Evolutionary conservation across 2,329 filamentous ascomycete genomes (phyloP).

Genomic region (Pseudopyricularia cyperi): DNA sequence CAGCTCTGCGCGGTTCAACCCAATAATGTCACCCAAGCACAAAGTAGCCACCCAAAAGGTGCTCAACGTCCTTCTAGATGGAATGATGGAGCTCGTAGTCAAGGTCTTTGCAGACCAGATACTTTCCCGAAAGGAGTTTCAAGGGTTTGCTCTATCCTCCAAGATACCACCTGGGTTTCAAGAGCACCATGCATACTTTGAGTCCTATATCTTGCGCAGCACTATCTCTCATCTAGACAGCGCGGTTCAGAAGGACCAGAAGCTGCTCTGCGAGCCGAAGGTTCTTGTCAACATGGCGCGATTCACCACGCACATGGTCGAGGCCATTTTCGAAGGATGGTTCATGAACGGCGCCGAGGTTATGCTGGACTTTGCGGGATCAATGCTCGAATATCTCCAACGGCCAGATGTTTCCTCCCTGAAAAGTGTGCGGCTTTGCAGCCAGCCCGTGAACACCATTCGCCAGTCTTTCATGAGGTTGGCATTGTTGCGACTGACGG

Average conservation of each 20-base stretch:
- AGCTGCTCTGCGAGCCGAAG: slow-evolving; percentile 61
- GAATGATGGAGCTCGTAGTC: slow-evolving; percentile 64
- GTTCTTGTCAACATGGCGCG: slow-evolving; percentile 78
- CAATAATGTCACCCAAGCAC: slow-evolving; percentile 46
- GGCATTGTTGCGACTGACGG: slow-evolving; percentile 69
- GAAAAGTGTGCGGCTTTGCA: slow-evolving; percentile 87
- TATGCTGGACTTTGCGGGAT: slow-evolving; percentile 75
- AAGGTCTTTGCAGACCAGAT: slow-evolving; percentile 78
- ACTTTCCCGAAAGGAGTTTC: slow-evolving; percentile 76
- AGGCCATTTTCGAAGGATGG: slow-evolving; percentile 92
- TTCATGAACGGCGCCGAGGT: slow-evolving; percentile 79
- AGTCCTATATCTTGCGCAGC: slow-evolving; percentile 73
- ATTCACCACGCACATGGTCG: slow-evolving; percentile 67
- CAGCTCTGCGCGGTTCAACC: slow-evolving; percentile 49
- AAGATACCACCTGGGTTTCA: slow-evolving; percentile 87
- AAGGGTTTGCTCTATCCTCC: slow-evolving; percentile 70
- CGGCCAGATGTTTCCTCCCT: slow-evolving; percentile 66
- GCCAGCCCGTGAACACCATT: slow-evolving; percentile 65
- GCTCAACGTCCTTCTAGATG: slow-evolving; percentile 60
- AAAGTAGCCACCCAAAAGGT: slow-evolving; percentile 36
- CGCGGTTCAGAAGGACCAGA: slow-evolving; percentile 55
- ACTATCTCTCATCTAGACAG: slow-evolving; percentile 59
- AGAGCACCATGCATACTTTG: slow-evolving; percentile 91
- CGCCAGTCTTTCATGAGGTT: slow-evolving; percentile 67
- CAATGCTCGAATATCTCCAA: slow-evolving; percentile 78